phyloP scores from a whole-genome alignment of 345 rosid genomes.

The Murraya koenigii region DNA sequence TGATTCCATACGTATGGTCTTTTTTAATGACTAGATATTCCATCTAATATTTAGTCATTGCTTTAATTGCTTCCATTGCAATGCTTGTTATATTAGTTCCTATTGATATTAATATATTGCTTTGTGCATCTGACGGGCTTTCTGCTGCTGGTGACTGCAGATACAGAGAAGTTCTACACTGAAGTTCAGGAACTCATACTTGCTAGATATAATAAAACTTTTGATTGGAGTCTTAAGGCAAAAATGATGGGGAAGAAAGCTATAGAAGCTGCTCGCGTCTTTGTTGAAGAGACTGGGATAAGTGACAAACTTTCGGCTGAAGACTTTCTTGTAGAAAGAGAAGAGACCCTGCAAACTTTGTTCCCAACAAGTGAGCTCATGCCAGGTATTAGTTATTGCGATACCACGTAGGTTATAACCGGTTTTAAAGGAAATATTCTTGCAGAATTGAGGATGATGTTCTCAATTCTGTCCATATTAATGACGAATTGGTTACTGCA shows the following conservation, averaged over 20 bases:
- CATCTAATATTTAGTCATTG: too few relatives aligned
- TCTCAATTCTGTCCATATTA: background rate
- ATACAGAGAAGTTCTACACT: conserved; percentile 90
- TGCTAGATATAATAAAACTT: conserved; percentile 75
- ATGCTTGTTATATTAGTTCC: background rate
- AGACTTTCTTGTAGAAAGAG: conserved; percentile 74
- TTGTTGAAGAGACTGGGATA: conserved; percentile 79
- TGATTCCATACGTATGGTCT: background rate
- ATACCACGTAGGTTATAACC: background rate
- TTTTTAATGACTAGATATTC: too few relatives aligned
- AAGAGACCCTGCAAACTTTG: conserved; percentile 66
- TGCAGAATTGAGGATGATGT: background rate
- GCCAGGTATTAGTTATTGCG: conserved; percentile 52
- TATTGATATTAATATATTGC: background rate
- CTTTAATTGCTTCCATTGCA: background rate
- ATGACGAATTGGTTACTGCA: background rate
- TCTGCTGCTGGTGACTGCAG: conserved; percentile 37
- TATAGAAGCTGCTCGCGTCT: conserved; percentile 71
- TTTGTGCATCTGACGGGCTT: background rate
- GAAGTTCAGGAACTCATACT: conserved; percentile 85
- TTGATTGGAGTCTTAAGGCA: conserved; percentile 92
- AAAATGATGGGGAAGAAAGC: conserved; percentile 98
- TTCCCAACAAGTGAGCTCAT: conserved; percentile 83
- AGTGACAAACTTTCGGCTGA: conserved; percentile 81
- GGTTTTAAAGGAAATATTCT: background rate